Percentiles rank a stretch among this genome's conserved stretches.
phyloP scores from a whole-genome alignment of 371 early-diverging fungal genomes.

The Zychaea mexicana region DNA sequence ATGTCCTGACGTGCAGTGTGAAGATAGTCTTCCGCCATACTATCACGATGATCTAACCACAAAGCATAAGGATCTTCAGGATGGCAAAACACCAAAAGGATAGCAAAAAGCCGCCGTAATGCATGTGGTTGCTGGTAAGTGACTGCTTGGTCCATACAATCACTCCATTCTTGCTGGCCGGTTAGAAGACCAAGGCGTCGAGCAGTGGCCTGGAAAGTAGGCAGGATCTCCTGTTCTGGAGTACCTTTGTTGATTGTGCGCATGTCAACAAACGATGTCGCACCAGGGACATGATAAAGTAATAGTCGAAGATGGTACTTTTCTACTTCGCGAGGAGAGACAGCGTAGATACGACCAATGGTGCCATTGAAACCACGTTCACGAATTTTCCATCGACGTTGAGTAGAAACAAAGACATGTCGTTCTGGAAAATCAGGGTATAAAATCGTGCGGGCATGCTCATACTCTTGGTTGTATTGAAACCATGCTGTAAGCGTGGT shows the following conservation, averaged over 20 bases:
- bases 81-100: not conserved
- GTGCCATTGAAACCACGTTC: too few species aligned
- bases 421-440: not conserved
- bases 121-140: too few species aligned
- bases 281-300: slow-evolving; percentile 11
- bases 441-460: not conserved
- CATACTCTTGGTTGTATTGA: not conserved
- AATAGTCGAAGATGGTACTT: not conserved
- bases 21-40: not conserved
- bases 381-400: not conserved
- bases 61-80: not conserved
- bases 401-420: not conserved
- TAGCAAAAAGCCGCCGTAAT: not conserved
- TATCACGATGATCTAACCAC: not conserved
- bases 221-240: too few species aligned
- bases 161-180: too few species aligned
- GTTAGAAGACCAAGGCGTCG: too few species aligned
- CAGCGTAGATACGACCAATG: too few species aligned
- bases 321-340: not conserved
- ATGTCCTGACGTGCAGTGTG: not conserved
- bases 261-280: slow-evolving; percentile 2
- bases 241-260: too few species aligned
- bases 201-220: too few species aligned
- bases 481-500: slow-evolving; percentile 8
- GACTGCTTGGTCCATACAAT: too few species aligned